Evolutionary conservation across 139 green algal species (phyloP).

Genomic region (Tetradesmus obliquus): DNA sequence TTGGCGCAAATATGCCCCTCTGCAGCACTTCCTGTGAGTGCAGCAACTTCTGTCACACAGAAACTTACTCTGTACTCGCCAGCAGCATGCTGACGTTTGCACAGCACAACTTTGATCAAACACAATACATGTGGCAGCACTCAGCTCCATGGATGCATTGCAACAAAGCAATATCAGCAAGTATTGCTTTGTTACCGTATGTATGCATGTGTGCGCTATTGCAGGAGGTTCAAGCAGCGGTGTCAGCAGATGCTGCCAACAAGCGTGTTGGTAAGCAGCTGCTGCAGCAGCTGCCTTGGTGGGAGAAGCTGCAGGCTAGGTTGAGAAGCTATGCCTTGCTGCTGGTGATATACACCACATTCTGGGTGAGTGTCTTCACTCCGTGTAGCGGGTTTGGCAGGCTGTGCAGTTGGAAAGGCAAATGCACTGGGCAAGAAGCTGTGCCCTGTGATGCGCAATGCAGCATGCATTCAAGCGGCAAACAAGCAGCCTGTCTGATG

Average conservation of each 20-base stretch:
- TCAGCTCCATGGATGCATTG: no score
- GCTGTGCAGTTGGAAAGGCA: no score
- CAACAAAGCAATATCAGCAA: no score
- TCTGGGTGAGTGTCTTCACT: slow-evolving; percentile 20
- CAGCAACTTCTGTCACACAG: background rate
- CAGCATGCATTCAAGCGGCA: no score
- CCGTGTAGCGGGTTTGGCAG: background rate
- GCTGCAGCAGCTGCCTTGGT: slow-evolving; percentile 22
- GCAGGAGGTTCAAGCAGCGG: background rate
- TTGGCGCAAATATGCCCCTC: background rate
- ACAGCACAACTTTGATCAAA: no score
- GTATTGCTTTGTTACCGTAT: background rate
- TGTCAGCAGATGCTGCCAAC: slow-evolving; percentile 1
- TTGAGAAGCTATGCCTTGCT: slow-evolving; percentile 16
- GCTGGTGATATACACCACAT: background rate
- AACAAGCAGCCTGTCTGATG: no score
- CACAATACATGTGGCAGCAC: no score
- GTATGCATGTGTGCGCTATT: background rate
- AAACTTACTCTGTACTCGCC: no score
- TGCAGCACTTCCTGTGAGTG: background rate
- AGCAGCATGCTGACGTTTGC: no score
- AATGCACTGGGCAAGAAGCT: no score
- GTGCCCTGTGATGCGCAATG: no score
- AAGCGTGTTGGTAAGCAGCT: slow-evolving; percentile 24
- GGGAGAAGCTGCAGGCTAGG: background rate